phyloP scores from a whole-genome alignment of 805 yeast species.

The Cyberlindnera lachancei region DNA sequence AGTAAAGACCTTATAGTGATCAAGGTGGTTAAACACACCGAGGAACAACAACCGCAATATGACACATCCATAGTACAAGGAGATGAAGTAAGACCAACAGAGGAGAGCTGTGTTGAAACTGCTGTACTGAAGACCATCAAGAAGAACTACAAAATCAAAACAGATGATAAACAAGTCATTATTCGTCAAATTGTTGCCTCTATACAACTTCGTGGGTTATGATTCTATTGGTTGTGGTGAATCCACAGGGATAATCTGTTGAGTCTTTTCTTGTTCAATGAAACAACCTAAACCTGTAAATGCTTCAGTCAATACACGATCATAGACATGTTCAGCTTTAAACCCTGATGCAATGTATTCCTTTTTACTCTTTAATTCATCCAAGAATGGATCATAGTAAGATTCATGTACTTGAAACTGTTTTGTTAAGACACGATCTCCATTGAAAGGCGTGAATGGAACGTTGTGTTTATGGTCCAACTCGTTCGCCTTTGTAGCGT shows the following conservation, averaged over 20 bases:
- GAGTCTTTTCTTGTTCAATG: conserved; percentile 52
- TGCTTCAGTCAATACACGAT: conserved; percentile 78
- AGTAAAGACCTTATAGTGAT: conserved; percentile 41
- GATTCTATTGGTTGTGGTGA: not conserved
- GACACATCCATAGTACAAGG: conserved; percentile 27
- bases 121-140: conserved; percentile 29
- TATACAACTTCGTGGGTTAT: conserved; percentile 39
- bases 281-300: conserved; percentile 84
- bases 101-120: conserved; percentile 23
- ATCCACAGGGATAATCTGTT: too few relatives aligned
- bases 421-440: conserved; percentile 61
- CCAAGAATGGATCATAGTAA: conserved; percentile 61
- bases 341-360: conserved; percentile 85
- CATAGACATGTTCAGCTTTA: conserved; percentile 59
- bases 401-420: conserved; percentile 40
- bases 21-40: conserved; percentile 31
- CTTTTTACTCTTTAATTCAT: conserved; percentile 43
- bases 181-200: conserved; percentile 40
- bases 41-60: conserved; percentile 10
- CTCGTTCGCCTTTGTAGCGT: conserved; percentile 23
- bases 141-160: conserved; percentile 17
- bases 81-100: conserved; percentile 25
- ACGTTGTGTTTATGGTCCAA: conserved; percentile 19
- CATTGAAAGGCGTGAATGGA: conserved; percentile 93
- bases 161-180: conserved; percentile 14